A percentile compares a stretch with the other conserved stretches of the same genome.
Conservation (phyloP, 2,329 filamentous ascomycete species). For the Colletotrichum sansevieriae region DNA sequence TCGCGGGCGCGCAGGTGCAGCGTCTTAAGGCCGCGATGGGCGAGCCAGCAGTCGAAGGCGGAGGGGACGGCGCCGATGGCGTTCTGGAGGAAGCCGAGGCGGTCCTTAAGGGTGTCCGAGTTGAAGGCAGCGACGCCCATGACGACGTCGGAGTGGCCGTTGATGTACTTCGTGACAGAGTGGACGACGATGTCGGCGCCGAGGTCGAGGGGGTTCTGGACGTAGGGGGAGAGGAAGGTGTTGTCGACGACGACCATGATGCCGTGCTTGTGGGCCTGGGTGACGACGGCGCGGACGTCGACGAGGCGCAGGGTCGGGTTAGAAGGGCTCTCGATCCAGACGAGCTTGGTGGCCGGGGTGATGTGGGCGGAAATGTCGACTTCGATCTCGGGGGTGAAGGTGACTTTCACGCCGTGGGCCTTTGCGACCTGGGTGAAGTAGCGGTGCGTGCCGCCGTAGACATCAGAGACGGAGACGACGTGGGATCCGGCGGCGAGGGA, state of each 20-base stretch:
- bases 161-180: constrained; percentile 99
- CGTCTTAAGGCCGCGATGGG: constrained; percentile 96
- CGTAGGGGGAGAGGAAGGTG: constrained; percentile 95
- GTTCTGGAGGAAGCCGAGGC: constrained; percentile 93
- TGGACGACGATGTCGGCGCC: constrained; percentile 98
- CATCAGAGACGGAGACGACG: constrained; percentile 95
- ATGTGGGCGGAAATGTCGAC: constrained; percentile 88
- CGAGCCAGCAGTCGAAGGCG: constrained; percentile 97
- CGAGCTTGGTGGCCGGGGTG: constrained; percentile 87
- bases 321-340: constrained; percentile 97
- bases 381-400: constrained; percentile 94
- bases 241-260: constrained; percentile 99
- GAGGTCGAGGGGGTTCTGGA: constrained; percentile 95
- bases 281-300: constrained; percentile 89
- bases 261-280: constrained; percentile 86
- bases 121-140: constrained; percentile 99
- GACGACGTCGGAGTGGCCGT: constrained; percentile 95
- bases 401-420: constrained; percentile 93
- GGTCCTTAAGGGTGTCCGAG: constrained; percentile 80
- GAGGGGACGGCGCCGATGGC: constrained; percentile 96
- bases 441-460: constrained; percentile 97
- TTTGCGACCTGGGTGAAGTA: constrained; percentile 99
- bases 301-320: constrained; percentile 95
- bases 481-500: constrained; percentile 91
- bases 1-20: constrained; percentile 92